Evolutionary conservation across 2,329 filamentous ascomycete species (phyloP).

Genomic region (Cladosporium halotolerans): DNA sequence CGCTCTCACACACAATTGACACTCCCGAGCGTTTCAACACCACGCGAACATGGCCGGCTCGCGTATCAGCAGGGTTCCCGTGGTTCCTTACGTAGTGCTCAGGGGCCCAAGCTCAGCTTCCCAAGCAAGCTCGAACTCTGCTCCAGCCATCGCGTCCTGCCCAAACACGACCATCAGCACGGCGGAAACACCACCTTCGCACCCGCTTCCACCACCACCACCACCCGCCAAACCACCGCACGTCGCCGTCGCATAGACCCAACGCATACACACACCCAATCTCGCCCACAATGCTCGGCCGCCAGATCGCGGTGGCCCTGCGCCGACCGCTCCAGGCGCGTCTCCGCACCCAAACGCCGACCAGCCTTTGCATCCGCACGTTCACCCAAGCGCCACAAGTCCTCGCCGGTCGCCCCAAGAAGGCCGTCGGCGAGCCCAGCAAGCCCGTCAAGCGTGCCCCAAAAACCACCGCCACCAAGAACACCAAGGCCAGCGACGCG

Average conservation of each 20-base stretch:
- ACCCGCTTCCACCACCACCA: not conserved
- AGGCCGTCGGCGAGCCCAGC: conserved; percentile 28
- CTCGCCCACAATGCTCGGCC: conserved; percentile 17
- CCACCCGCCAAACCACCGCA: not conserved
- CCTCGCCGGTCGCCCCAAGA: conserved; percentile 26
- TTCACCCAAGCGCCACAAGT: conserved; percentile 16
- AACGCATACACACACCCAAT: not conserved
- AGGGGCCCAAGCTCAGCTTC: not conserved
- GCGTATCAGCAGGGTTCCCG: too few relatives aligned
- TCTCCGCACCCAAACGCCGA: conserved; percentile 14
- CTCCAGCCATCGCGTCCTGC: conserved; percentile 6
- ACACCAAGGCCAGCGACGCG: conserved; percentile 11
- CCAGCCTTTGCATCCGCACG: conserved; percentile 8
- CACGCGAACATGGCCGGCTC: too few relatives aligned
- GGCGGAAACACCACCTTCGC: not conserved
- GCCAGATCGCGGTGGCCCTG: conserved; percentile 19
- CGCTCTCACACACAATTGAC: too few relatives aligned
- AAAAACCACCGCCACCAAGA: conserved; percentile 20
- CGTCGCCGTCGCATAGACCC: not conserved
- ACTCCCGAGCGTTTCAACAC: too few relatives aligned
- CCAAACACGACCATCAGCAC: not conserved
- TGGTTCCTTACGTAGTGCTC: too few relatives aligned
- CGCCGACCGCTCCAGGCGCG: conserved; percentile 17
- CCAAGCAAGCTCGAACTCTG: conserved; percentile 2
- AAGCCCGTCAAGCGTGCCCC: conserved; percentile 26